A percentile compares a stretch with the other conserved stretches of the same genome.
These are phyloP conservation scores for Arctium lappa DNA, from an alignment of 129 eudicot species.

Conservation along the genomic window DNA sequence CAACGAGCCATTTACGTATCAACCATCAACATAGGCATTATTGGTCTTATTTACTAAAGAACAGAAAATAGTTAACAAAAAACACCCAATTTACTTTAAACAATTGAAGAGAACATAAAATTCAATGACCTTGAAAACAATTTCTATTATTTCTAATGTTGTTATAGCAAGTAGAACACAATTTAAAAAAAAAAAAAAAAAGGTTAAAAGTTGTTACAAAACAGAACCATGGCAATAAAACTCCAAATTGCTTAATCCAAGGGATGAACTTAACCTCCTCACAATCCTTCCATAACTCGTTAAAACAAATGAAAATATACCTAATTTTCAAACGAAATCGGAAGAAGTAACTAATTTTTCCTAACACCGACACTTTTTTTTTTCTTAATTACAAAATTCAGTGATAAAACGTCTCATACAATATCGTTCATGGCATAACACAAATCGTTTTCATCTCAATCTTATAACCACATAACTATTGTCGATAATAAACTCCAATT, in stretches of 20 bases:
- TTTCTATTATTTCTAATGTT: not conserved
- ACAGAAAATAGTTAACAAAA: not conserved
- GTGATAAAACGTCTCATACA: not conserved
- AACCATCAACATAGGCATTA: not conserved
- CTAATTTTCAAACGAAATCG: not conserved
- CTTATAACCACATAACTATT: not conserved
- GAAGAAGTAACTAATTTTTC: not conserved
- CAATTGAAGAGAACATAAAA: not conserved
- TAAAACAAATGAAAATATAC: not conserved
- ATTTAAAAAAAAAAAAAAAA: not conserved
- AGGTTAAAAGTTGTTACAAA: not conserved
- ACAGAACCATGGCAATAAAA: not conserved
- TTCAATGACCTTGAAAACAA: not conserved
- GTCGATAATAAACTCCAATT: not conserved
- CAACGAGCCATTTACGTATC: not conserved
- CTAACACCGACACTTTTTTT: slow-evolving; percentile 14
- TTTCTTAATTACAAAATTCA: not conserved
- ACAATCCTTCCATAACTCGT: not conserved
- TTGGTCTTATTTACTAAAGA: not conserved
- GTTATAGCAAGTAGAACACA: not conserved
- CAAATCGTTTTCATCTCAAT: not conserved
- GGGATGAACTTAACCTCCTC: not conserved
- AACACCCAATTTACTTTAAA: not conserved
- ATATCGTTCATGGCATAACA: not conserved
- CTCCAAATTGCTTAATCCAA: slow-evolving; percentile 3